phyloP scores from a whole-genome alignment of 352 stramenopile genomes.

The Halophytophthora polymorphica region DNA sequence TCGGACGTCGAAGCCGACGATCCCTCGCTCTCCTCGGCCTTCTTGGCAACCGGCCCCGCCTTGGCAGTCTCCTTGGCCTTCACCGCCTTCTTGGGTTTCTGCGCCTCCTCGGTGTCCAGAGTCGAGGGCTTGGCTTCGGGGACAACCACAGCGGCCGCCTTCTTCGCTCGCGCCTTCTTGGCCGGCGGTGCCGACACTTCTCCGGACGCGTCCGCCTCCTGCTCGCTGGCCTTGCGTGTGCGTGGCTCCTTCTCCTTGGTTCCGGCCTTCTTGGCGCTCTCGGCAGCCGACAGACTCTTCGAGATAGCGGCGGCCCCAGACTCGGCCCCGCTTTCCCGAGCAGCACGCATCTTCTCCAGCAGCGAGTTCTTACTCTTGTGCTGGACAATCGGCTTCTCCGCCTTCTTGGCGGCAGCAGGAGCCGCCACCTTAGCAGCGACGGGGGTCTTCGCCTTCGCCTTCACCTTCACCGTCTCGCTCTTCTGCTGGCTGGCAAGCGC shows the following conservation, averaged over 20 bases:
- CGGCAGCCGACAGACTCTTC: constrained; percentile 13
- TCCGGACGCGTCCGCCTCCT: constrained; percentile 7
- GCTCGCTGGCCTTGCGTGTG: constrained; percentile 17
- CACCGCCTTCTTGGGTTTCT: constrained; percentile 7
- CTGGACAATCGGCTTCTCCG: not conserved
- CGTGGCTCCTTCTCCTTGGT: constrained; percentile 18
- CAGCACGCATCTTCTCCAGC: constrained; percentile 28
- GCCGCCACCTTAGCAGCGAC: not conserved
- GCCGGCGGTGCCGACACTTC: constrained; percentile 6
- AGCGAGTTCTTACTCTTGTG: constrained; percentile 33
- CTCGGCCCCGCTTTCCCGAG: constrained; percentile 19
- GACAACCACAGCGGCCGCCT: constrained; percentile 11
- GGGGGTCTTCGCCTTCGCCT: constrained; percentile 7
- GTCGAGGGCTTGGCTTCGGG: not conserved
- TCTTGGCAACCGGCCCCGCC: constrained; percentile 6
- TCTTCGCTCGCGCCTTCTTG: constrained; percentile 29
- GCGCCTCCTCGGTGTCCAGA: not conserved
- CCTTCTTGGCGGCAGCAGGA: constrained; percentile 11
- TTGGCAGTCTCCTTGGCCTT: constrained; percentile 16
- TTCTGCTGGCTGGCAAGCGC: constrained; percentile 1
- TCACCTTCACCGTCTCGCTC: constrained; percentile 1
- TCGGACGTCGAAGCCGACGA: constrained; percentile 5
- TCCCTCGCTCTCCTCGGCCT: constrained; percentile 17
- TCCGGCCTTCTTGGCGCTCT: not conserved
- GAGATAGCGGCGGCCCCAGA: constrained; percentile 22